These are phyloP conservation scores for Gossypium longicalyx DNA, from an alignment of 345 rosid genomes.

Conservation along the genomic window DNA sequence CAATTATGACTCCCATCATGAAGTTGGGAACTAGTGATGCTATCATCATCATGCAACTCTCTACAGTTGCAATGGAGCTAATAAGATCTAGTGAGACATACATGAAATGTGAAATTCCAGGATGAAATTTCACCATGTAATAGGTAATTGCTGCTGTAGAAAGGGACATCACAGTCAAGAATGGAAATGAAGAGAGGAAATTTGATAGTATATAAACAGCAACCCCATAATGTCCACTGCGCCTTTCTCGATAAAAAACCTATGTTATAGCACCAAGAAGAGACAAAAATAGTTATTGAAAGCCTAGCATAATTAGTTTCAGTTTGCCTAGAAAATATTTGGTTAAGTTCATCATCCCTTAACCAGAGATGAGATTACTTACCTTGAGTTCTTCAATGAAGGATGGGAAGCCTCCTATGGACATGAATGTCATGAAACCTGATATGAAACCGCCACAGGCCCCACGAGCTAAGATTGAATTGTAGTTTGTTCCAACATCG, in stretches of 20 bases:
- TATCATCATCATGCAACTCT: slow-evolving; percentile 56
- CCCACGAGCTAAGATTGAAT: slow-evolving; percentile 39
- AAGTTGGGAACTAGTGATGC: slow-evolving; percentile 56
- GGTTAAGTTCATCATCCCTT: background rate
- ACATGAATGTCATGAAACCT: slow-evolving; percentile 58
- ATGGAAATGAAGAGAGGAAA: slow-evolving; percentile 50
- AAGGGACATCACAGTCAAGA: slow-evolving; percentile 33
- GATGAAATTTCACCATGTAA: slow-evolving; percentile 43
- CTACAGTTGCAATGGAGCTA: slow-evolving; percentile 40
- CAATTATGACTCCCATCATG: slow-evolving; percentile 44
- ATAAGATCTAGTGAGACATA: slow-evolving; percentile 34
- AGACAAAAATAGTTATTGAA: background rate
- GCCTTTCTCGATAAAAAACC: slow-evolving; percentile 47
- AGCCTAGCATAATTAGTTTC: slow-evolving; percentile 6
- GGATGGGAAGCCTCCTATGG: slow-evolving; percentile 54
- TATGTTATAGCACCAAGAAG: slow-evolving; percentile 8
- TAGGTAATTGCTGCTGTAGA: slow-evolving; percentile 33
- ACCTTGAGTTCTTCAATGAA: slow-evolving; percentile 55
- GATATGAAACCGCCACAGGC: slow-evolving; percentile 45
- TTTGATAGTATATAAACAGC: slow-evolving; percentile 41
- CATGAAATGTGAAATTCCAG: slow-evolving; percentile 29
- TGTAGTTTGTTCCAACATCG: slow-evolving; percentile 33
- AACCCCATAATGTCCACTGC: slow-evolving; percentile 41
- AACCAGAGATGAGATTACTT: background rate
- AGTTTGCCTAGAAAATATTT: background rate